Evolutionary conservation across 176 grass and related monocot genomes (phyloP), one percentile per base, ranked within the genome.

Genomic region (Pontederia paniculata): DNA sequence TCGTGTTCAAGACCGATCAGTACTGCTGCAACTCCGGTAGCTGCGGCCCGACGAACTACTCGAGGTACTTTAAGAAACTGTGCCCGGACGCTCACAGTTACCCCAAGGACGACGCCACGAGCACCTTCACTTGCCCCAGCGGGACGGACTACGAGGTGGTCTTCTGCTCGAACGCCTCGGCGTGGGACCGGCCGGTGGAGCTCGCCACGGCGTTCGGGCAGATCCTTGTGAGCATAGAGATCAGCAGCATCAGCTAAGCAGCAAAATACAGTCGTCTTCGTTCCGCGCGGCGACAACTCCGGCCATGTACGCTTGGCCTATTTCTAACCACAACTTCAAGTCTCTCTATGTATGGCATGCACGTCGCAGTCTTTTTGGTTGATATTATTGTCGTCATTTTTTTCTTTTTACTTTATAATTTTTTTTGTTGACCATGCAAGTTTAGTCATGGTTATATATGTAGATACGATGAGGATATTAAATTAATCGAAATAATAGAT

Each of bases 81-180:
- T 86, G 83, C 74, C 70, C 83, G 0, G 60, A 82, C 9, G 78
- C 70, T 0, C 62, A 52, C 47, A 82, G 65, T 59, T 82, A 86
- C 56, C 78, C 83, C 16, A 60, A 70, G 37, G 83, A 82, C 53
- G 53, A 71, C 16, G 1, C 1, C 0, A 67, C 43, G 17, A 78
- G 48, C 59, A 67, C 17, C 9, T 80, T 21, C 78, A 70, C 78
- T 18, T 86, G 83, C 60, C 63, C 83, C 9, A 63, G 48, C 2
- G 58, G 64, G 10, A 78, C 70, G 2, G 75, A 78, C 68, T 87
- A 86, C 65, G 48, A 49, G 16, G 78, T 86, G 25, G 21, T 81
- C 23, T 86, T 81, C 57, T 86, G 82, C 54, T 66, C 78, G 68
- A 56, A 17, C 76, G 16, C 7, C 31, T 15, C 22, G 14, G 25